Conservation (phyloP, 2,329 filamentous ascomycete species). For the Torrubiella hemipterigena region DNA sequence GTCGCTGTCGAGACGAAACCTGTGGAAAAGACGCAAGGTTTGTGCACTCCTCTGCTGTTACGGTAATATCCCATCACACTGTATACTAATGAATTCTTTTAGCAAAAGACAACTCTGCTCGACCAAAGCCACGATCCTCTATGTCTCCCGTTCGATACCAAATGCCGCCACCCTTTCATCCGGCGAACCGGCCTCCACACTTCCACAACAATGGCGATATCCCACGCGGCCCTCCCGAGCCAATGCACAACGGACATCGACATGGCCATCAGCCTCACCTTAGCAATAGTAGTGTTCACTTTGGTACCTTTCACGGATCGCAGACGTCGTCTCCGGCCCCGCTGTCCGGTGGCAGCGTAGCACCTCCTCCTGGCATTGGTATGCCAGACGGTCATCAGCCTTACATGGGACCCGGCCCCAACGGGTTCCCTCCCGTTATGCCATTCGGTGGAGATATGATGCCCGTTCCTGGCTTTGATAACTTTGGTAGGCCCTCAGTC, state of each 20-base stretch:
- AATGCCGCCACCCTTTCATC: conserved; percentile 30
- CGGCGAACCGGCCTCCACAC: conserved; percentile 17
- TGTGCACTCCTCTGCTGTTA: neutral
- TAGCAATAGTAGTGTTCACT: conserved; percentile 44
- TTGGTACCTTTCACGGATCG: conserved; percentile 42
- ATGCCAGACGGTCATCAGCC: conserved; percentile 19
- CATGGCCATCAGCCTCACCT: conserved; percentile 38
- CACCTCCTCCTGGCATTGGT: conserved; percentile 34
- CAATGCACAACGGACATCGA: conserved; percentile 19
- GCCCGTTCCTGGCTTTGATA: conserved; percentile 21
- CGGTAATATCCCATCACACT: neutral
- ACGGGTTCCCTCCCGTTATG: conserved; percentile 25
- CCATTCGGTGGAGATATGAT: conserved; percentile 23
- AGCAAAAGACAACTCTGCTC: too few species aligned
- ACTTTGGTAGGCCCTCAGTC: conserved; percentile 23
- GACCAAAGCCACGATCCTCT: conserved; percentile 16
- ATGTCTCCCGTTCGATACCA: conserved; percentile 25
- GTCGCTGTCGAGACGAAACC: neutral
- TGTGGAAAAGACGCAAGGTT: neutral
- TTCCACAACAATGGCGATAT: conserved; percentile 20
- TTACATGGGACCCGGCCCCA: conserved; percentile 18
- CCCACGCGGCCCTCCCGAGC: conserved; percentile 18
- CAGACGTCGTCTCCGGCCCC: conserved; percentile 45
- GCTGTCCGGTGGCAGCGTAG: conserved; percentile 33
- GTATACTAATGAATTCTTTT: neutral